These are phyloP conservation scores for Euphorbia schlechtendalii DNA, from an alignment of 441 rosid species.

Conservation along the genomic window DNA sequence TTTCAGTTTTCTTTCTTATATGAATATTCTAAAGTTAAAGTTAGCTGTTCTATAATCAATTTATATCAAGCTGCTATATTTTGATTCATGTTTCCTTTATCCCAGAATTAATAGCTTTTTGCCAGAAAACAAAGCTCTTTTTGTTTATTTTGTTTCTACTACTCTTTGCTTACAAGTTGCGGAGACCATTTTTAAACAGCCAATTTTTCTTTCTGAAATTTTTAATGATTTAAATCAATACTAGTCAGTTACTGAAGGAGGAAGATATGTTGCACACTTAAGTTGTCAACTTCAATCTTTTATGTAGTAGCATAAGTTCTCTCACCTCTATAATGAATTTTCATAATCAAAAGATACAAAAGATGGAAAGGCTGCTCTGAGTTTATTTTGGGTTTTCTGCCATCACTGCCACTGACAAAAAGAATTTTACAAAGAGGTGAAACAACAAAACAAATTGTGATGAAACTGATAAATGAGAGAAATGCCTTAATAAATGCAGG, in stretches of 20 bases:
- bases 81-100: no score
- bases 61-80: neutral
- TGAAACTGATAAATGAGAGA: conserved; percentile 7
- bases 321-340: neutral
- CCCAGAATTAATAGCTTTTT: neutral
- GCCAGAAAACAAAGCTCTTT: neutral
- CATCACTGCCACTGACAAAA: neutral
- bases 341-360: neutral
- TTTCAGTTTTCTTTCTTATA: neutral
- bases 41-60: neutral
- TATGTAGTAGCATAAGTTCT: neutral
- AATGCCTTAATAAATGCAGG: conserved; percentile 37
- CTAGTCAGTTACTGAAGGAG: neutral
- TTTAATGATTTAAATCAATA: neutral
- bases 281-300: neutral
- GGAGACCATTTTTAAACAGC: neutral
- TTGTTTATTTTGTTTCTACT: neutral
- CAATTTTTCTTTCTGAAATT: neutral
- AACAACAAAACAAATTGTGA: neutral
- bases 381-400: neutral
- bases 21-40: neutral
- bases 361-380: neutral
- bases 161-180: neutral
- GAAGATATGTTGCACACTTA: neutral
- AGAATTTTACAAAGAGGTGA: neutral